Percentiles rank a stretch among this genome's conserved stretches.
These are phyloP conservation scores for Trematosphaeria pertusa DNA, from an alignment of 2,329 filamentous ascomycete genomes.

Conservation along the genomic window DNA sequence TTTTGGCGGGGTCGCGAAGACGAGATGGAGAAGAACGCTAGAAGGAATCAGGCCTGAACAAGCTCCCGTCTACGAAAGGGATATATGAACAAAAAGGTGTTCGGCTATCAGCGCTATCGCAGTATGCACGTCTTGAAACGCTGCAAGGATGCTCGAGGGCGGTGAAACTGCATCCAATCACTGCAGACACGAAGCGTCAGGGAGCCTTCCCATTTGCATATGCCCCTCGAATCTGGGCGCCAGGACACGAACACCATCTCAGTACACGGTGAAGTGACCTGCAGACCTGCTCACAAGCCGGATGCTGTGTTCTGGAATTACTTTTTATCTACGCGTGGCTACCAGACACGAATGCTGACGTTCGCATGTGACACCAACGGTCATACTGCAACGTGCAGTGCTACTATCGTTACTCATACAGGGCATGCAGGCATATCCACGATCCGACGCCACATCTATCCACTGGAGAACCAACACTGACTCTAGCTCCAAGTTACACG, in stretches of 20 bases:
- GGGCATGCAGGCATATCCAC: too few species aligned
- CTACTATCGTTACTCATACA: too few species aligned
- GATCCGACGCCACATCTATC: too few species aligned
- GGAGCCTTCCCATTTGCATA: not conserved
- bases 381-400: too few species aligned
- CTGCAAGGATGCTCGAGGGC: constrained; percentile 17
- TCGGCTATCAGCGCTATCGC: constrained; percentile 23
- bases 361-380: too few species aligned
- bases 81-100: constrained; percentile 9
- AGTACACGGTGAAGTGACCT: too few species aligned
- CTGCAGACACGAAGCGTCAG: constrained; percentile 19
- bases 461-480: too few species aligned
- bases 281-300: not conserved
- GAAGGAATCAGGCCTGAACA: not conserved
- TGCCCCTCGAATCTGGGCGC: not conserved
- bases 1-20: not conserved
- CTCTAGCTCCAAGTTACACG: constrained; percentile 6
- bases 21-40: too few species aligned
- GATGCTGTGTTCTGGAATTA: too few species aligned
- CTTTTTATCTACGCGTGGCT: too few species aligned
- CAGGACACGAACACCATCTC: too few species aligned
- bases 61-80: not conserved
- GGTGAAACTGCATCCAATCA: constrained; percentile 31
- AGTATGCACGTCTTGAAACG: constrained; percentile 21
- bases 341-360: too few species aligned